phyloP scores from a whole-genome alignment of 768 basidiomycete genomes.

The Boletus fagicola region DNA sequence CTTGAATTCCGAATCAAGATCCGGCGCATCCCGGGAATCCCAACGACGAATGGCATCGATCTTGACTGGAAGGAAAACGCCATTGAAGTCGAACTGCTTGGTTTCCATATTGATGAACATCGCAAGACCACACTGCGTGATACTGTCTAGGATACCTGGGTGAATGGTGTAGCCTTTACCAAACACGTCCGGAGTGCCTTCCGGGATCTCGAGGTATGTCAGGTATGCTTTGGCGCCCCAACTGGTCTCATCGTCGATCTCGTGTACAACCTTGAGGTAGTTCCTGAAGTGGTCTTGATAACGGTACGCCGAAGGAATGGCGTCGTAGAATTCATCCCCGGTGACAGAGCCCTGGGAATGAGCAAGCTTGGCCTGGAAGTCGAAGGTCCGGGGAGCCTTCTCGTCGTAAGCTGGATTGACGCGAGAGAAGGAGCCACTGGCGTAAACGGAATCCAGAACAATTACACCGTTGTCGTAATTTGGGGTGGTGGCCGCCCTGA shows the following conservation, averaged over 20 bases:
- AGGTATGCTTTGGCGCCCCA: constrained; percentile 30
- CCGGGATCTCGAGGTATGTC: constrained; percentile 22
- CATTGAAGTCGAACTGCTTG: constrained; percentile 33
- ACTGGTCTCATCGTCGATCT: constrained; percentile 27
- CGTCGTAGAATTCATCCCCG: constrained; percentile 19
- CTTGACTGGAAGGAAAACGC: constrained; percentile 32
- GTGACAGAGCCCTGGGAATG: constrained; percentile 17
- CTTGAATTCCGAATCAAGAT: constrained; percentile 28
- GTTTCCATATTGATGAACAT: constrained; percentile 32
- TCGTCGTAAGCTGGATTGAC: constrained; percentile 29
- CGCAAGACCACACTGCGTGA: constrained; percentile 32
- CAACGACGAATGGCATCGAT: constrained; percentile 32
- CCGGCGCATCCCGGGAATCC: constrained; percentile 26
- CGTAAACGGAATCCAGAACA: constrained; percentile 31
- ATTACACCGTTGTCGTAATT: constrained; percentile 23
- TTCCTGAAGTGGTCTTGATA: constrained; percentile 28
- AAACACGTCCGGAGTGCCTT: constrained; percentile 28
- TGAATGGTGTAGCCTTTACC: constrained; percentile 33
- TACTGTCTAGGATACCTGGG: constrained; percentile 35
- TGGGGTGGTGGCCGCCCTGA: constrained; percentile 27
- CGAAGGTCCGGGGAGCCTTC: constrained; percentile 20
- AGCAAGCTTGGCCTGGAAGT: constrained; percentile 23
- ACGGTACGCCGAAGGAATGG: constrained; percentile 21
- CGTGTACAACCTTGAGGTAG: constrained; percentile 30
- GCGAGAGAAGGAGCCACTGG: constrained; percentile 28